Percentiles rank a stretch among this genome's conserved stretches.
phyloP scores from a whole-genome alignment of 2,329 filamentous ascomycete genomes.

The Leptoxyphium fumago region DNA sequence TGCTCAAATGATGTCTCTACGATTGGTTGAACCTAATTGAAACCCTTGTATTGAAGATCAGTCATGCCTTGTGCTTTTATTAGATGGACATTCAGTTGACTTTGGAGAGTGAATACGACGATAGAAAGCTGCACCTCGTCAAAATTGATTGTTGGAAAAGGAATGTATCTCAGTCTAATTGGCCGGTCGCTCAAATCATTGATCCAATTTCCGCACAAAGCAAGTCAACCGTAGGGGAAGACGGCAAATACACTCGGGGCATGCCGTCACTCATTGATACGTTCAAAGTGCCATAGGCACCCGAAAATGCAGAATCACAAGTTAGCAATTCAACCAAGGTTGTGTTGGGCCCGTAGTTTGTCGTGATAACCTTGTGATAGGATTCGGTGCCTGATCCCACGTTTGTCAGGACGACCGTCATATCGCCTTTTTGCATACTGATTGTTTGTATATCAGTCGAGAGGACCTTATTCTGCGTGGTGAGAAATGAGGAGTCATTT shows the following conservation, averaged over 20 bases:
- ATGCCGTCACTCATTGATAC: conserved; percentile 23
- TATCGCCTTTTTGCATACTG: conserved; percentile 31
- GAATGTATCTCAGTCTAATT: too few relatives aligned
- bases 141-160: too few relatives aligned
- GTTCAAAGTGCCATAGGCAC: conserved; percentile 13
- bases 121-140: too few relatives aligned
- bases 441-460: conserved; percentile 4
- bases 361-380: background rate
- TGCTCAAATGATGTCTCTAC: too few relatives aligned
- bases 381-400: conserved; percentile 6
- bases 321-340: conserved; percentile 24
- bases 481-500: conserved; percentile 11
- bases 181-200: too few relatives aligned
- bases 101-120: too few relatives aligned
- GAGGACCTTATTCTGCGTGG: conserved; percentile 9
- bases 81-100: too few relatives aligned
- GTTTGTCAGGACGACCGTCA: conserved; percentile 25
- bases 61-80: too few relatives aligned
- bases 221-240: conserved; percentile 4
- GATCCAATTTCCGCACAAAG: conserved; percentile 2
- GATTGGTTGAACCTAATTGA: too few relatives aligned
- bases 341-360: conserved; percentile 14
- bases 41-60: too few relatives aligned
- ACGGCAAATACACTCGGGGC: conserved; percentile 22
- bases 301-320: conserved; percentile 19